phyloP scores from a whole-genome alignment of 2,329 filamentous ascomycete genomes.

The Rhinocladiella similis region DNA sequence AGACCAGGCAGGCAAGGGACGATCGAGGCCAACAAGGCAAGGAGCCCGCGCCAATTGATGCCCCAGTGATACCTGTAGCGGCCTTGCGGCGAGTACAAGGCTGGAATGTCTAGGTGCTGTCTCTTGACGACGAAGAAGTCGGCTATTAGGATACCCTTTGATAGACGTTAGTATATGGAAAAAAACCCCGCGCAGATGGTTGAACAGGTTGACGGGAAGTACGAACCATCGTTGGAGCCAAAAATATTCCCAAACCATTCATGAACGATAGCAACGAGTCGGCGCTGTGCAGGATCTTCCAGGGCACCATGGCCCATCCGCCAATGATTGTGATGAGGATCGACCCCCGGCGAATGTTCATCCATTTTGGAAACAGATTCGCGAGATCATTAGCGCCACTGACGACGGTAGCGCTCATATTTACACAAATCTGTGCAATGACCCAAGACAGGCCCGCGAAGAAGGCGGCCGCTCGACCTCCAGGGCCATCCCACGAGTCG shows the following conservation, averaged over 20 bases:
- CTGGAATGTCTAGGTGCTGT: slow-evolving; percentile 13
- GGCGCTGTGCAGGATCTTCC: slow-evolving; percentile 47
- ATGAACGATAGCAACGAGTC: slow-evolving; percentile 41
- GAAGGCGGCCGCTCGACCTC: slow-evolving; percentile 44
- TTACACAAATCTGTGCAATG: slow-evolving; percentile 56
- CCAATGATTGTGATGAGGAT: slow-evolving; percentile 39
- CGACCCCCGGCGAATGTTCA: slow-evolving; percentile 53
- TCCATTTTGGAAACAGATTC: slow-evolving; percentile 52
- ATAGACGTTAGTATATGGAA: background rate
- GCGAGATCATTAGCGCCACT: slow-evolving; percentile 52
- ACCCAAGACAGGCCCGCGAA: slow-evolving; percentile 56
- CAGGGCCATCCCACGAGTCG: slow-evolving; percentile 34
- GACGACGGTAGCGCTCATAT: slow-evolving; percentile 54
- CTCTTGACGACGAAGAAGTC: slow-evolving; percentile 28
- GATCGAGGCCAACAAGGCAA: slow-evolving; percentile 59
- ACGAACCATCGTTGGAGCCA: background rate
- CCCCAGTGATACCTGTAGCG: slow-evolving; percentile 37
- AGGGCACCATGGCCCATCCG: slow-evolving; percentile 47
- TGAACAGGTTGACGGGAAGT: background rate
- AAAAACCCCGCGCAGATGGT: background rate
- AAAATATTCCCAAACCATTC: slow-evolving; percentile 29
- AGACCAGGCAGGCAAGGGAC: slow-evolving; percentile 60
- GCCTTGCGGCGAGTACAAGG: slow-evolving; percentile 16
- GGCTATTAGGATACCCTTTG: slow-evolving; percentile 17
- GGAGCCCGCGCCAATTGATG: slow-evolving; percentile 61